These are phyloP conservation scores for Tuber microsphaerosporum DNA, from an alignment of 495 filamentous ascomycete genomes.

Conservation along the genomic window DNA sequence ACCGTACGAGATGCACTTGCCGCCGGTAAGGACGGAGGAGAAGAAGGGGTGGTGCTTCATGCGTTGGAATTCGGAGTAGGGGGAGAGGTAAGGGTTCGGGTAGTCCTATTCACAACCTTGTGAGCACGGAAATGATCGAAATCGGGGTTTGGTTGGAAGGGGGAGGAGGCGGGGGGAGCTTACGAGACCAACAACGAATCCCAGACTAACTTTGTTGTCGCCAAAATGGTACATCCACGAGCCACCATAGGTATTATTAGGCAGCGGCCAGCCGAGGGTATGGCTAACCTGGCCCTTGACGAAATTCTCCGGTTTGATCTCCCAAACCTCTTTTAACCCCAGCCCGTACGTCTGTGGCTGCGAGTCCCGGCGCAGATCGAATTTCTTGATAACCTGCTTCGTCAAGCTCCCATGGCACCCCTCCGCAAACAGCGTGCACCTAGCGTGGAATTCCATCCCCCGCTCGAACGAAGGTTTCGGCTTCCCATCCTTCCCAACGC, in stretches of 20 bases:
- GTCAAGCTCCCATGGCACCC: slow-evolving; percentile 94
- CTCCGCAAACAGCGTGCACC: slow-evolving; percentile 88
- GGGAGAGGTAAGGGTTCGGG: slow-evolving; percentile 90
- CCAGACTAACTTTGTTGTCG: slow-evolving; percentile 90
- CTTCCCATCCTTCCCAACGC: slow-evolving; percentile 70
- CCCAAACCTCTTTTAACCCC: slow-evolving; percentile 96
- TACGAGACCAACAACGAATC: slow-evolving; percentile 77
- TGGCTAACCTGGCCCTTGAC: slow-evolving; percentile 75
- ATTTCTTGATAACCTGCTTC: slow-evolving; percentile 94
- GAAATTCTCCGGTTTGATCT: slow-evolving; percentile 89
- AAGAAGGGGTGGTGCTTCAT: slow-evolving; percentile 96
- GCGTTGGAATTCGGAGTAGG: slow-evolving; percentile 96
- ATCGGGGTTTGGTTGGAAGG: not conserved
- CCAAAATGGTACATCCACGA: slow-evolving; percentile 99
- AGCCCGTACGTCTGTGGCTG: slow-evolving; percentile 92
- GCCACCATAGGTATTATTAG: slow-evolving; percentile 85
- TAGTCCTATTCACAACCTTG: slow-evolving; percentile 55
- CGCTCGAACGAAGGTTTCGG: slow-evolving; percentile 88
- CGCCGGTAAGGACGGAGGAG: slow-evolving; percentile 71
- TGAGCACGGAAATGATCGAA: not conserved
- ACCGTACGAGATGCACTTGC: slow-evolving; percentile 96
- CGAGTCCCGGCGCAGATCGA: slow-evolving; percentile 78
- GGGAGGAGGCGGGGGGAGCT: not conserved
- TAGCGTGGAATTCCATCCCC: slow-evolving; percentile 97
- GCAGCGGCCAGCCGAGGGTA: slow-evolving; percentile 88